A percentile compares a stretch with the other conserved stretches of the same genome.
Evolutionary conservation across 2,329 filamentous ascomycete genomes (phyloP).

Genomic region (Penicillium sp.): DNA sequence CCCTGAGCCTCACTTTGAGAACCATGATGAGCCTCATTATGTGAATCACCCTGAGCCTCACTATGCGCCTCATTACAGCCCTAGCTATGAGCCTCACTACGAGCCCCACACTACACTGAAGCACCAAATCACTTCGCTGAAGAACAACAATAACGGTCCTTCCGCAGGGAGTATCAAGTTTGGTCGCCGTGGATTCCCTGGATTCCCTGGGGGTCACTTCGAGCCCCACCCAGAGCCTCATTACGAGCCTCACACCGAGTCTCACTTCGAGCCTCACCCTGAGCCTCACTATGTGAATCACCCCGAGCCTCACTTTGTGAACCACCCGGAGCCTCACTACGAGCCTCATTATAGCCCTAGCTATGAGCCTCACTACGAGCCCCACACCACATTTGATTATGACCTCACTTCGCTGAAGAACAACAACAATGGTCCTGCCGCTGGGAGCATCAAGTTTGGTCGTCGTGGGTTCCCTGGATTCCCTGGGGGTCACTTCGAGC

Average conservation of each 20-base stretch:
- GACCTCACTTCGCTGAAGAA: neutral
- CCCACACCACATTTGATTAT: neutral
- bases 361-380: neutral
- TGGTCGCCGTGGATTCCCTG: neutral
- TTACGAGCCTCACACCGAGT: neutral
- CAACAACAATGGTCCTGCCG: neutral
- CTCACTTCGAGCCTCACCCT: neutral
- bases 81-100: neutral
- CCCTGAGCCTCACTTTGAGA: neutral
- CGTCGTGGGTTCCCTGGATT: neutral
- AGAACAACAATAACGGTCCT: constrained; percentile 1
- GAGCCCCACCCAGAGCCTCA: neutral
- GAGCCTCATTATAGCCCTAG: neutral
- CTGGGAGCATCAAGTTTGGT: neutral
- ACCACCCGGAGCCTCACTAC: neutral
- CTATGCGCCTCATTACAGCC: neutral
- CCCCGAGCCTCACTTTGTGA: neutral
- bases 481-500: neutral
- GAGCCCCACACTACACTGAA: neutral
- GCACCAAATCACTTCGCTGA: neutral
- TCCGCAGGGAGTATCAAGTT: neutral
- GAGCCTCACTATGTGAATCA: neutral
- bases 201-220: neutral
- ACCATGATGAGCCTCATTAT: neutral
- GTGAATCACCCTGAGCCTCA: neutral